phyloP scores from a whole-genome alignment of 2,329 filamentous ascomycete species.

The Helotiales sp. region DNA sequence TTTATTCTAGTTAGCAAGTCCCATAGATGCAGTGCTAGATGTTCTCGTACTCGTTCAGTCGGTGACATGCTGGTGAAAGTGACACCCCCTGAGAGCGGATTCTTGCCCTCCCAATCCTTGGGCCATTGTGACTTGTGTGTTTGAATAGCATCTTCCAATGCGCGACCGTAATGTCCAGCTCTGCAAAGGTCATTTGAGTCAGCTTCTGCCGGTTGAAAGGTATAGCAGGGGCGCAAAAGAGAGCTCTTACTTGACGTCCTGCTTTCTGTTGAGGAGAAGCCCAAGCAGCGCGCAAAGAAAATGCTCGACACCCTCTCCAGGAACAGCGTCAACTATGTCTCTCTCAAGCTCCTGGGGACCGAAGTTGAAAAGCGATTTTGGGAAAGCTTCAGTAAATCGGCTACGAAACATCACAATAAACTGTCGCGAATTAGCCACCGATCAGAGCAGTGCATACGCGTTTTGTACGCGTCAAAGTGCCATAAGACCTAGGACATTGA shows the following conservation, averaged over 20 bases:
- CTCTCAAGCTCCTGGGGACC: conserved; percentile 94
- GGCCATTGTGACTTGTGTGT: conserved; percentile 89
- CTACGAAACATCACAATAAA: conserved; percentile 98
- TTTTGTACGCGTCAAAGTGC: conserved; percentile 48
- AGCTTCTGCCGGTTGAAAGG: conserved; percentile 6
- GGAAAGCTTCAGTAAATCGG: conserved; percentile 87
- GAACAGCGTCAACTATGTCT: conserved; percentile 74
- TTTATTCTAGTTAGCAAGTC: conserved; percentile 40
- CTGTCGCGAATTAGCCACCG: conserved; percentile 49
- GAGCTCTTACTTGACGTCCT: conserved; percentile 87
- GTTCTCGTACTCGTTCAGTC: conserved; percentile 68
- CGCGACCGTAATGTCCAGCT: conserved; percentile 87
- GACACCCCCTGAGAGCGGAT: conserved; percentile 76
- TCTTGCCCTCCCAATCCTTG: conserved; percentile 76
- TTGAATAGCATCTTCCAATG: conserved; percentile 88
- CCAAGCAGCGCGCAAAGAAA: conserved; percentile 87
- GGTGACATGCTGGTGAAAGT: conserved; percentile 83
- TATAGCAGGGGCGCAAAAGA: background rate
- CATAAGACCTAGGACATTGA: conserved; percentile 41
- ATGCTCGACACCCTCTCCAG: conserved; percentile 82
- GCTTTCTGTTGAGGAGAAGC: conserved; percentile 92
- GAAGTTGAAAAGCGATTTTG: conserved; percentile 83
- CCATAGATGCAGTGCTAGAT: background rate
- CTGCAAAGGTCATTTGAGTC: conserved; percentile 48
- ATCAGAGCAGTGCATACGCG: conserved; percentile 45